Evolutionary conservation across 2,329 filamentous ascomycete genomes (phyloP).

Genomic region (Fusarium citri): DNA sequence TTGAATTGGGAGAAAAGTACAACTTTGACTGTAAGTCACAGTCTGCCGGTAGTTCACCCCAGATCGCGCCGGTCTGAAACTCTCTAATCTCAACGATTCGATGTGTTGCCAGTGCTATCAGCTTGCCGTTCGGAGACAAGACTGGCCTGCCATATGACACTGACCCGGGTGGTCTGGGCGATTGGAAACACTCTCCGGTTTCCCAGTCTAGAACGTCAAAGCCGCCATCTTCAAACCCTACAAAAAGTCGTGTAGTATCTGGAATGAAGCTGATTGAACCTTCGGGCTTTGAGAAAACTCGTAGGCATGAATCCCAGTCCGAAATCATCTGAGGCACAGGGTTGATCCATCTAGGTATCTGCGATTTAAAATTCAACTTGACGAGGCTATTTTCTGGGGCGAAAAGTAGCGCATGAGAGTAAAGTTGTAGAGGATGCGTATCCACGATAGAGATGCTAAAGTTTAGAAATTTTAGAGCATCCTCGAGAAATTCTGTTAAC

Average conservation of each 20-base stretch:
- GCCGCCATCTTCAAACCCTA: no score
- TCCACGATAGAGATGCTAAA: background rate
- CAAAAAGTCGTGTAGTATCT: background rate
- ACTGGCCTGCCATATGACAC: no score
- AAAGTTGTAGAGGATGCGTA: background rate
- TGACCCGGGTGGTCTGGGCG: no score
- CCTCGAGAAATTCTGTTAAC: background rate
- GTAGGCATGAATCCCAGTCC: background rate
- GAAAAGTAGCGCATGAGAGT: background rate
- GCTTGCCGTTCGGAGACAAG: background rate
- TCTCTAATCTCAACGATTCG: background rate
- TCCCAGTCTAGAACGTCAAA: background rate
- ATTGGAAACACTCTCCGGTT: background rate
- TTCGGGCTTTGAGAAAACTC: background rate
- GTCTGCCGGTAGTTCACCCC: background rate
- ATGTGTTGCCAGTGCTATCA: background rate
- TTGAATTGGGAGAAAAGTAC: background rate
- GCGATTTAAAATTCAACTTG: rapidly evolving
- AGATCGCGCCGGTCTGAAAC: background rate
- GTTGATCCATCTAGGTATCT: background rate
- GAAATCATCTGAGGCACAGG: rapidly evolving
- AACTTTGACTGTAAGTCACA: background rate
- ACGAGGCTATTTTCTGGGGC: background rate
- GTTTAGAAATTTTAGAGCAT: background rate
- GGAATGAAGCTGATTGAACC: background rate